These are phyloP conservation scores for Phaffia rhodozyma DNA, from an alignment of 1,284 basidiomycete genomes.

Conservation along the genomic window DNA sequence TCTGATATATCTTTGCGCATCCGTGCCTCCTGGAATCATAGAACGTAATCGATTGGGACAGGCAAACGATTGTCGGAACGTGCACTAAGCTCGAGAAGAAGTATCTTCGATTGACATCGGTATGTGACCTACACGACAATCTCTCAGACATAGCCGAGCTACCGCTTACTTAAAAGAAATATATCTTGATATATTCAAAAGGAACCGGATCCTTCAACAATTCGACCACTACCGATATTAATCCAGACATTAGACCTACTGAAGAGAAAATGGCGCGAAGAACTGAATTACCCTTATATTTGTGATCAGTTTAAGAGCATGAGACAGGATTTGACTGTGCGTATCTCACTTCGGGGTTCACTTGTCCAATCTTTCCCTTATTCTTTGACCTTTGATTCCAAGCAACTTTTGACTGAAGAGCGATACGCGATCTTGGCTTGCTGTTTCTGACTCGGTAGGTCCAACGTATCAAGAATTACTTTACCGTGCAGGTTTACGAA, in stretches of 20 bases:
- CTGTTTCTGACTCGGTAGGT: conserved; percentile 47
- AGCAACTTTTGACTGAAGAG: conserved; percentile 4
- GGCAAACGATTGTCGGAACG: conserved; percentile 85
- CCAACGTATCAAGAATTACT: conserved; percentile 98
- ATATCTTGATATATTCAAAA: conserved; percentile 31
- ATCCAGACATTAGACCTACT: conserved; percentile 75
- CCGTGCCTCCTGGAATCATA: conserved; percentile 29
- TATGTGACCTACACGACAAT: conserved; percentile 35
- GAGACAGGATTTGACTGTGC: conserved; percentile 90
- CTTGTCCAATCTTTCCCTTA: neutral
- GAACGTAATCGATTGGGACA: conserved; percentile 97
- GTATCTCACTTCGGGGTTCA: conserved; percentile 29
- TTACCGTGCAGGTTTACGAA: conserved; percentile 95
- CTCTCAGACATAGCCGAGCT: neutral
- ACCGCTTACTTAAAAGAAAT: neutral
- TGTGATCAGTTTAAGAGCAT: conserved; percentile 97
- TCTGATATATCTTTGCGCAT: neutral
- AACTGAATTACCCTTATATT: conserved; percentile 79
- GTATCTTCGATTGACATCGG: conserved; percentile 87
- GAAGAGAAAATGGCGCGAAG: conserved; percentile 77
- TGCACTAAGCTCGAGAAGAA: conserved; percentile 84
- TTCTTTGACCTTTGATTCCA: conserved; percentile 21
- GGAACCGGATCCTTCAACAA: conserved; percentile 90
- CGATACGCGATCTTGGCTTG: neutral
- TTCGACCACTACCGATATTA: conserved; percentile 76